phyloP scores from a whole-genome alignment of 108 stramenopile species.

The Conticribra weissflogii region DNA sequence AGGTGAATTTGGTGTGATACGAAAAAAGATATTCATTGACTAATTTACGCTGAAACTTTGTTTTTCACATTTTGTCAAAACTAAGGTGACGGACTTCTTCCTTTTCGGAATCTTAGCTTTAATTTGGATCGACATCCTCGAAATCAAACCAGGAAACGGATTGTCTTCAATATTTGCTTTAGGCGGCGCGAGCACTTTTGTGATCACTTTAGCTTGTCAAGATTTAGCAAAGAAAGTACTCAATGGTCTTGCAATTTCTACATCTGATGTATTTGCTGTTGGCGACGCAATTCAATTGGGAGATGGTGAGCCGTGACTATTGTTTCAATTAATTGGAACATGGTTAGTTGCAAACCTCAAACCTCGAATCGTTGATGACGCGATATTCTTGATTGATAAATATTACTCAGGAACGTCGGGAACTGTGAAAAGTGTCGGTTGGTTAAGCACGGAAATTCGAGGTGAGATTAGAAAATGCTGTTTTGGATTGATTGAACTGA shows the following conservation, averaged over 20 bases:
- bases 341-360: too few relatives aligned
- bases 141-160: slow-evolving; percentile 51
- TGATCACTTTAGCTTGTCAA: slow-evolving; percentile 53
- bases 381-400: neutral
- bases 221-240: slow-evolving; percentile 50
- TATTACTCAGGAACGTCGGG: slow-evolving; percentile 48
- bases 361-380: too few relatives aligned
- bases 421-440: slow-evolving; percentile 52
- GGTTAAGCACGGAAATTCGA: slow-evolving; percentile 50
- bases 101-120: slow-evolving; percentile 30
- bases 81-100: slow-evolving; percentile 38
- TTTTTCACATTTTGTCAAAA: neutral
- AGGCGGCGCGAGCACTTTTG: slow-evolving; percentile 61
- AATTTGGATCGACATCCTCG: slow-evolving; percentile 49
- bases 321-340: neutral
- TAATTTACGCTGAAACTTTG: neutral
- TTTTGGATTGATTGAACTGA: neutral
- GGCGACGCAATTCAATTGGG: slow-evolving; percentile 69
- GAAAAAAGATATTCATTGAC: neutral
- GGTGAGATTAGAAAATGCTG: slow-evolving; percentile 37
- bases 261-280: slow-evolving; percentile 56
- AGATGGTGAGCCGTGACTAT: slow-evolving; percentile 42
- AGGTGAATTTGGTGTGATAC: slow-evolving; percentile 16
- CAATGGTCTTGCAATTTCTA: slow-evolving; percentile 57
- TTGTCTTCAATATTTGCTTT: slow-evolving; percentile 61